These are phyloP conservation scores for Scolecobasidium constrictum DNA, from an alignment of 2,329 filamentous ascomycete species.

Conservation along the genomic window DNA sequence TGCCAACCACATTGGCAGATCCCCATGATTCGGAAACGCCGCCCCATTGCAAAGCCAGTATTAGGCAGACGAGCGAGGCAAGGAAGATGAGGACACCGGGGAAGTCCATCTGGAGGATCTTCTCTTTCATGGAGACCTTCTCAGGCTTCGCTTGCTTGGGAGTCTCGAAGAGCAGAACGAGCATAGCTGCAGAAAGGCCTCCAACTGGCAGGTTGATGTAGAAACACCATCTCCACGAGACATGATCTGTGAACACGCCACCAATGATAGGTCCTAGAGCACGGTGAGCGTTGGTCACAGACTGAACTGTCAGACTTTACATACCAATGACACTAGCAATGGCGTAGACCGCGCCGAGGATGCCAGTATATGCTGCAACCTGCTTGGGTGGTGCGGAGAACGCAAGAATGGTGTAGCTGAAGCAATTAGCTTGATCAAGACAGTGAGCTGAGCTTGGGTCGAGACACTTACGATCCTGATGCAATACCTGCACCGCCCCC, in stretches of 20 bases:
- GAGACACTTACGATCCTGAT: slow-evolving; percentile 20
- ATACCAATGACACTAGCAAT: slow-evolving; percentile 30
- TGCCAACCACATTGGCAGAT: slow-evolving; percentile 31
- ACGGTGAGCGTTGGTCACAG: no score
- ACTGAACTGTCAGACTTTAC: slow-evolving; percentile 32
- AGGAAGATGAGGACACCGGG: slow-evolving; percentile 31
- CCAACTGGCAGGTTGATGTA: slow-evolving; percentile 36
- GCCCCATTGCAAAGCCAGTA: slow-evolving; percentile 38
- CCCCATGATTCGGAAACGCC: slow-evolving; percentile 20
- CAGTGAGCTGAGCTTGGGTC: no score
- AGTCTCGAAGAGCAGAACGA: slow-evolving; percentile 27
- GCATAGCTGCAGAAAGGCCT: slow-evolving; percentile 21
- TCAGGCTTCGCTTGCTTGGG: slow-evolving; percentile 17
- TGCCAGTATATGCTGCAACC: slow-evolving; percentile 25
- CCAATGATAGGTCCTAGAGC: slow-evolving; percentile 34
- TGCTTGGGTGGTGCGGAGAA: slow-evolving; percentile 29
- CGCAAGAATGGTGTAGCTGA: slow-evolving; percentile 35
- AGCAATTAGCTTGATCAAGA: no score
- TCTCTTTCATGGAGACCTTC: slow-evolving; percentile 18
- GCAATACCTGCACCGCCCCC: slow-evolving; percentile 29
- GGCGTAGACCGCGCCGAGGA: slow-evolving; percentile 24
- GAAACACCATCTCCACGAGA: slow-evolving; percentile 28
- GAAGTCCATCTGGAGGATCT: slow-evolving; percentile 33
- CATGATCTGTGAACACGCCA: slow-evolving; percentile 26
- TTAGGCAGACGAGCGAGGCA: slow-evolving; percentile 26